Evolutionary conservation across 78 protist species (phyloP), one percentile per base, ranked within the genome.

Genomic region (Acrasis kona): DNA sequence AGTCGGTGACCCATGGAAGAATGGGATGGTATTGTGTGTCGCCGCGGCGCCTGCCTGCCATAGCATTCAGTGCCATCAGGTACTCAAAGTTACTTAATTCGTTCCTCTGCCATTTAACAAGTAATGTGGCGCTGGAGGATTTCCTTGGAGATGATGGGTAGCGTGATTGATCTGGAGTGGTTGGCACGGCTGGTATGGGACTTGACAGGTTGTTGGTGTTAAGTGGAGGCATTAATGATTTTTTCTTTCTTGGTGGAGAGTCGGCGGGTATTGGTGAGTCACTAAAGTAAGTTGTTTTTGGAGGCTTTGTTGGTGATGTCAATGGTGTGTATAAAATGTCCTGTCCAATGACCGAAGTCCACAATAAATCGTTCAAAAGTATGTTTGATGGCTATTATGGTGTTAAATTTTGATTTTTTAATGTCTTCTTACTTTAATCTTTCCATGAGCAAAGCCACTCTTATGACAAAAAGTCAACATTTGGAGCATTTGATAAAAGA

Each of bases 1-100:
- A 74, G 67, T 10, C 50, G 67, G 19, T 76, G 31, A 12, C 12
- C 95, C 95, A 91, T 1, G 95, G 95, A 2, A 89, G 10, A 5
- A 87, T 80, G 1, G 95, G 91, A 34, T 85, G 91, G 68, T 68
- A 76, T 36, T 58, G 30, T 3, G 88, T 88, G 31, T 91, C 89
- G 30, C 91, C 91, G 8, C 12, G 30, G 5, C 83, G 27, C 2
- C 91, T 79, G 8, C 88, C 87, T 3, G 90, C 96, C 19, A 73
- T 30, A n/a, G 76, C 66, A 82, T 90, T 89, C 39, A 94, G 83
- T 30, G 27, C 31, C 92, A 90, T 78, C 29, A 94, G 74, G 64
- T 94, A 94, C 41, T 85, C 93, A 65, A 86, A 83, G 61, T 89
- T 89, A 2, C 75, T 74, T 35, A 79, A 9, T 32, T 5, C 70